Evolutionary conservation across 2,329 filamentous ascomycete genomes (phyloP), one percentile per base, ranked within the genome.

Genomic region (Fusarium euwallaceae): DNA sequence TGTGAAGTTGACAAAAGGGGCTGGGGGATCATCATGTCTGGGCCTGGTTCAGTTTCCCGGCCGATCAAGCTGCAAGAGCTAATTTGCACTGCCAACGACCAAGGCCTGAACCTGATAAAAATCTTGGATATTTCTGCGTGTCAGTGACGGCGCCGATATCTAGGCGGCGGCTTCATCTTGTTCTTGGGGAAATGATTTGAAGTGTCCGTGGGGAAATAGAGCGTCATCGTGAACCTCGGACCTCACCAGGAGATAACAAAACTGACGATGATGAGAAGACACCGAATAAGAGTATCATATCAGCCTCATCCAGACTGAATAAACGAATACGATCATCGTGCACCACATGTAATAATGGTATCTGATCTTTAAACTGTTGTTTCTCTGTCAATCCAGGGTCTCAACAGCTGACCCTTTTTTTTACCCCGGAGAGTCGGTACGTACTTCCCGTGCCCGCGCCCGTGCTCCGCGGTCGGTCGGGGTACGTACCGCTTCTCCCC

Each of bases 1-100:
- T 75, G 72, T 75, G 73, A 75, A 68, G 66, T 64, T 65, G 69
- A 51, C 45, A 61, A 73, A 48, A 67, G 55, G 61, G 72, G 66
- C 63, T 66, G 55, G 61, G 68, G 53, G 45, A 53, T 63, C 61
- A 53, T 29, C 61, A 53, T 14, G 34, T 34, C 14, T 39, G 45
- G 43, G 24, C 45, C 14, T 39, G 45, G 43, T n/a, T 63, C 10
- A 27, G 45, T 63, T 63, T 29, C 27, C 34, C 45, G 45, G 60
- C 29, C 51, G 64, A 64, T 71, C 32, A 64, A 65, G 51, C 55
- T 64, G 24, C 9, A 72, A 61, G 60, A 55, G 72, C 61, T 59
- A 63, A 63, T 53, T 55, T 70, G 65, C 59, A 66, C 69, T 55
- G 64, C 69, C 36, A 72, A 72, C 45, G 45, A 34, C 69, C 48